These are phyloP conservation scores for Tricladium varicosporioides DNA, from an alignment of 2,329 filamentous ascomycete genomes.

Conservation along the genomic window DNA sequence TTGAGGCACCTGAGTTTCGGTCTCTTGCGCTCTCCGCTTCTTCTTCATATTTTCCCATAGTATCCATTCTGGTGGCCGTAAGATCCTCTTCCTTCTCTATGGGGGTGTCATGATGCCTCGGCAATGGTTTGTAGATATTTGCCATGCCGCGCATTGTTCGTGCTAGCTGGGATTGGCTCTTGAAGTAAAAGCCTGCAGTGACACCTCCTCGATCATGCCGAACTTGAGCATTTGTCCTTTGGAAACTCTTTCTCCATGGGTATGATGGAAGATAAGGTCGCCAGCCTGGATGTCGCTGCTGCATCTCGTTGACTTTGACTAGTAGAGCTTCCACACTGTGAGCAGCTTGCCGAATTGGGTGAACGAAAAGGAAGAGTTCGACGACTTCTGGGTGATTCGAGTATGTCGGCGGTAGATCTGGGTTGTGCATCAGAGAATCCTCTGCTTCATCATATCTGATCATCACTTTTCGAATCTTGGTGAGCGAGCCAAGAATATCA, in stretches of 20 bases:
- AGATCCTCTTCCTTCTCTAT: slow-evolving; percentile 17
- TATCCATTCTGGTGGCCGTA: slow-evolving; percentile 18
- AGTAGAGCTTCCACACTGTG: slow-evolving; percentile 46
- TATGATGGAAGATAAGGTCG: slow-evolving; percentile 51
- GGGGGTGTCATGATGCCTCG: slow-evolving; percentile 17
- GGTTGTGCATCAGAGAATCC: slow-evolving; percentile 44
- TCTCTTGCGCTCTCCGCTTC: slow-evolving; percentile 41
- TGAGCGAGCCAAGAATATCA: slow-evolving; percentile 40
- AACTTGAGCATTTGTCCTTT: slow-evolving; percentile 55
- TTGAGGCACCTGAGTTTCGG: slow-evolving; percentile 37
- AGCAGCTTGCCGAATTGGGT: slow-evolving; percentile 52
- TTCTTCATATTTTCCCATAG: slow-evolving; percentile 34
- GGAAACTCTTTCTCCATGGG: slow-evolving; percentile 50
- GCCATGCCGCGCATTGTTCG: slow-evolving; percentile 35
- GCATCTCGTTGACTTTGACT: slow-evolving; percentile 47
- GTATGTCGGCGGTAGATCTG: slow-evolving; percentile 44
- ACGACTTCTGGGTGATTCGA: slow-evolving; percentile 49
- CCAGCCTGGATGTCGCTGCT: slow-evolving; percentile 40
- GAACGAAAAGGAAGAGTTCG: slow-evolving; percentile 53
- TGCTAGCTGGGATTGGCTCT: slow-evolving; percentile 30
- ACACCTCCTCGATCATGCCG: slow-evolving; percentile 58
- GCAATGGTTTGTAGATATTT: slow-evolving; percentile 35
- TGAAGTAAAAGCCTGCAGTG: slow-evolving; percentile 48
- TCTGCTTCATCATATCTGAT: slow-evolving; percentile 48
- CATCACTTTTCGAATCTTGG: slow-evolving; percentile 42